Evolutionary conservation across 2,329 filamentous ascomycete genomes (phyloP), one percentile per base, ranked within the genome.

Genomic region (Botrytis deweyae): DNA sequence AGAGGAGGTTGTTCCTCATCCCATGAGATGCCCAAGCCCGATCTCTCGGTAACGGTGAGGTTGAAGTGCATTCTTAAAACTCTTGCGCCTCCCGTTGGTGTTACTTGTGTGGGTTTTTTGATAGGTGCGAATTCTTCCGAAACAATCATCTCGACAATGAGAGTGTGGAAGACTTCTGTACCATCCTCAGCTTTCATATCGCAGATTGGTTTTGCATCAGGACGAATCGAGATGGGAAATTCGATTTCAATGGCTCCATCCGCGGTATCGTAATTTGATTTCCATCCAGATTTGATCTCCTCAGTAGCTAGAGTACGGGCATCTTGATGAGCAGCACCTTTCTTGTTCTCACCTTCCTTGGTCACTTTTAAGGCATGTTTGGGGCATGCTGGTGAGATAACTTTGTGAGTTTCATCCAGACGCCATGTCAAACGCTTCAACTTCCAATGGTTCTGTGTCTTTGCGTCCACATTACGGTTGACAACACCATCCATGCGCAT

Each of bases 1-100:
- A 97, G 89, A 0, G 95, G 95, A 20, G 95, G 95, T 80, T 93
- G 91, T 85, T 99, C 95, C 83, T 98, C 95, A 78, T 98, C 95
- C 95, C 96, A 99, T 78, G 92, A 93, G 79, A 99, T 95, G 69
- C 95, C 95, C 81, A 97, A 88, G 29, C 95, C 95, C 33, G 80
- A 98, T 93, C 95, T 94, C 83, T 98, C 95, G 6, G 95, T 98
- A 72, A 98, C 87, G 73, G 90, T 86, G 71, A 96, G 87, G 79
- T 89, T 90, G 85, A 98, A 98, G 82, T 97, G 93, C 88, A 97
- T 98, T 77, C 95, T 89, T 75, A 99, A 86, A 70, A 98, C 95
- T 76, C 95, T 90, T 0, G 95, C 96, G 3, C 94, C 92, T 75
- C 95, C 95, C 0, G 95, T 98, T 68, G 95, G 94, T 0, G 93